Conservation (phyloP, 352 stramenopile genomes). For the Phytophthora chlamydospora region DNA sequence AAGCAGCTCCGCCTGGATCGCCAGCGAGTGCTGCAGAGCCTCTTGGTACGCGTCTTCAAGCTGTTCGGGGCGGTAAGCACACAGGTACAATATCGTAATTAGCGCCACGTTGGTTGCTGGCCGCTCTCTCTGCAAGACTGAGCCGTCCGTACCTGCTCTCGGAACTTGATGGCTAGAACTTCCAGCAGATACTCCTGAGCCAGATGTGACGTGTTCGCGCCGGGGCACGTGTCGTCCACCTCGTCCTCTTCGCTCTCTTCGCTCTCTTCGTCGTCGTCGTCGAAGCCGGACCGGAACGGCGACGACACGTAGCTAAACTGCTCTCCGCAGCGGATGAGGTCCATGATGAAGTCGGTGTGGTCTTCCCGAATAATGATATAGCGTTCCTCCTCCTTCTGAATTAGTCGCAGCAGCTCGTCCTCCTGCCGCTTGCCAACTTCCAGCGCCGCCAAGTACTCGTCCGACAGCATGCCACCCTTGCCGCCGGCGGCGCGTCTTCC, state of each 20-base stretch:
- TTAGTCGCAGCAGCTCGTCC: constrained; percentile 73
- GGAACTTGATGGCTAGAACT: constrained; percentile 81
- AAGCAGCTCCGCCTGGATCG: constrained; percentile 73
- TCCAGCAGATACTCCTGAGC: constrained; percentile 82
- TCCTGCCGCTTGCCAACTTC: constrained; percentile 72
- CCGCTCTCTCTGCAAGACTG: neutral
- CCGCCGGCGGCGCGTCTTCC: constrained; percentile 25
- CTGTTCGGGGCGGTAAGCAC: constrained; percentile 31
- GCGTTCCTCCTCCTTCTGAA: constrained; percentile 81
- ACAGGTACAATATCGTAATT: constrained; percentile 16
- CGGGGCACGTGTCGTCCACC: constrained; percentile 72
- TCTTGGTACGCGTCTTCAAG: constrained; percentile 80
- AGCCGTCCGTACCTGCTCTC: constrained; percentile 61
- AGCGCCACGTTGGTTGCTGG: constrained; percentile 6
- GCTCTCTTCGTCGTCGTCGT: constrained; percentile 46
- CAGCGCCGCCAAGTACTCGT: constrained; percentile 69
- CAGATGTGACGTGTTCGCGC: constrained; percentile 76
- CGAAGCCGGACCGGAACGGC: constrained; percentile 43
- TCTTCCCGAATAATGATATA: constrained; percentile 88
- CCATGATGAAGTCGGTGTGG: constrained; percentile 82
- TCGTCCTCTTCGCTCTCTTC: constrained; percentile 59
- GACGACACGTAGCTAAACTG: constrained; percentile 72
- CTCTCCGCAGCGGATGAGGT: constrained; percentile 79
- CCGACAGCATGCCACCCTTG: constrained; percentile 50
- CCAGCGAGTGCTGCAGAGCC: constrained; percentile 76